Percentiles rank a stretch among this genome's conserved stretches.
These are phyloP conservation scores for Dactylorhiza incarnata DNA, from an alignment of 106 monocot genomes.

Conservation along the genomic window DNA sequence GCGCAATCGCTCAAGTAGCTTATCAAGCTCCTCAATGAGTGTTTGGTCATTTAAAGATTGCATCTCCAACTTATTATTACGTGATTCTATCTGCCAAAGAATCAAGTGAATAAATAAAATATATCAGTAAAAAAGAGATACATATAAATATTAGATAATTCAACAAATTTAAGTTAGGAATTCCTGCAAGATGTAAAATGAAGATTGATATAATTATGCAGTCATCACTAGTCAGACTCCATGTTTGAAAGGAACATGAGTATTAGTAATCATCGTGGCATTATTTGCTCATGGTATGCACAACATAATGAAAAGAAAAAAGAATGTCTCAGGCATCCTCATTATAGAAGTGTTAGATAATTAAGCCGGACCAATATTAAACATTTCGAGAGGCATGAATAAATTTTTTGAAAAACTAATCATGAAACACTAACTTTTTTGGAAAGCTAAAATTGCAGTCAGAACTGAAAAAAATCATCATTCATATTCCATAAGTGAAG, in stretches of 20 bases:
- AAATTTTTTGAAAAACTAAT: neutral
- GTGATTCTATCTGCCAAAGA: constrained; percentile 85
- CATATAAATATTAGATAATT: neutral
- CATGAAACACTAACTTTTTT: neutral
- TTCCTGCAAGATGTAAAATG: neutral
- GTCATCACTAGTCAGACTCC: too few species aligned
- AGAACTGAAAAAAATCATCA: neutral
- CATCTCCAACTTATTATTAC: constrained; percentile 93
- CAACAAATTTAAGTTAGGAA: neutral
- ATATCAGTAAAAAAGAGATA: neutral
- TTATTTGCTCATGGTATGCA: neutral
- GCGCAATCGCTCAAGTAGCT: constrained; percentile 73
- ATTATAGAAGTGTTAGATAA: neutral
- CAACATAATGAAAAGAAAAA: neutral
- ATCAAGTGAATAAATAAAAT: constrained; percentile 1
- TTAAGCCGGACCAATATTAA: neutral
- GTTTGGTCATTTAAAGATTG: constrained; percentile 72
- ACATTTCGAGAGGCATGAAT: neutral
- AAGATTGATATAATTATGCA: neutral
- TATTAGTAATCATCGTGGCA: neutral
- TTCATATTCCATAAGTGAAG: too few species aligned
- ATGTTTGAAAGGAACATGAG: neutral
- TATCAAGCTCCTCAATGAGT: constrained; percentile 90
- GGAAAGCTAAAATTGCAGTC: neutral
- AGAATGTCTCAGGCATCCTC: neutral